Evolutionary conservation across 768 basidiomycete species (phyloP).

Genomic region (Coprinellus micaceus): DNA sequence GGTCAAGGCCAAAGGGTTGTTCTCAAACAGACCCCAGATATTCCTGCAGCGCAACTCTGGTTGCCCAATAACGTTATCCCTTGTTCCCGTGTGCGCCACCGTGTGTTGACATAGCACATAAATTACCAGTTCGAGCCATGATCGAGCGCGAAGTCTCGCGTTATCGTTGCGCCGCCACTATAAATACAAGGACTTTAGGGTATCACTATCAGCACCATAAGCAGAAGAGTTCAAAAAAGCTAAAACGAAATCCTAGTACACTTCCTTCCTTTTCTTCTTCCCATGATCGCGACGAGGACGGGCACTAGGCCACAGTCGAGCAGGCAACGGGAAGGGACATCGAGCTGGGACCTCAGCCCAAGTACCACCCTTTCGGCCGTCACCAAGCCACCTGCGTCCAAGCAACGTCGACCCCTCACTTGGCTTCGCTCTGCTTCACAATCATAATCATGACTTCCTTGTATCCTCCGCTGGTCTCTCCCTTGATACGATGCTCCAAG

Average conservation of each 20-base stretch:
- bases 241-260: background rate
- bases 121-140: background rate
- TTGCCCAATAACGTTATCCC: too few species aligned
- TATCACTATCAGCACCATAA: background rate
- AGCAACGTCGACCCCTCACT: too few species aligned
- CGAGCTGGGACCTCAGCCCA: too few species aligned
- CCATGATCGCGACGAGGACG: background rate
- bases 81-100: too few species aligned
- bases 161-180: background rate
- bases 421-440: too few species aligned
- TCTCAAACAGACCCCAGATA: too few species aligned
- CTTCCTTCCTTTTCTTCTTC: background rate
- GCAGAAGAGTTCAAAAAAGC: background rate
- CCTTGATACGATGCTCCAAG: slow-evolving; percentile 38
- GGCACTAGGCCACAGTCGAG: background rate
- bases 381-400: too few species aligned
- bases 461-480: slow-evolving; percentile 55
- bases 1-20: too few species aligned
- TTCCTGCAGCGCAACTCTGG: too few species aligned
- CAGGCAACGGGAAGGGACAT: too few species aligned
- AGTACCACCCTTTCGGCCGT: too few species aligned
- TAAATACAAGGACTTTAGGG: background rate
- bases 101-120: too few species aligned
- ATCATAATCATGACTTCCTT: slow-evolving; percentile 13
- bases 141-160: background rate